Base-by-base conservation (phyloP, 306 rosid species). In the Morella rubra region DNA sequence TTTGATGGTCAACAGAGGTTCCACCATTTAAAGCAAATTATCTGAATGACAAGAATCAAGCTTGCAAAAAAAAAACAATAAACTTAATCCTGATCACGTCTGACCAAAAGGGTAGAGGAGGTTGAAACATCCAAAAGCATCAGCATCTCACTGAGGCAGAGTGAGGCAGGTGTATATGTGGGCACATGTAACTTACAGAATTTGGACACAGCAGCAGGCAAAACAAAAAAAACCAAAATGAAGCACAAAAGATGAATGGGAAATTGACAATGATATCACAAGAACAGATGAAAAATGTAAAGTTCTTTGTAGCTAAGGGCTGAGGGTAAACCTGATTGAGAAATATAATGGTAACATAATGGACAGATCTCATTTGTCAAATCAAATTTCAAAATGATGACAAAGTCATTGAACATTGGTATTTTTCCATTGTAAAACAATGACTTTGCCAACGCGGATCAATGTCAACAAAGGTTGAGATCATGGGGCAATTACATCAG, bases 1-100 rank as follows among this genome's bases (percentile, higher is more conserved):
- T 58, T 53, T 66, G 74, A 76, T 18, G 11, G 65, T 56, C 73
- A 70, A 76, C 77, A 9, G 65, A 61, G 41, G 61, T 58, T 19
- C 56, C 81, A 79, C 66, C 70, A 50, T 71, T 75, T 73, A 41
- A 81, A 75, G 84, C 49, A 79, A 78, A 59, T 49, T 7, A n/a
- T 53, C 71, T 64, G 52, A 22, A 53, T 75, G 50, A 55, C 18
- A 68, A 45, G 70, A 47, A 70, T 58, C 15, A 12, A 47, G 37
- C 71, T 37, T 12, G 47, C 44, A 54, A 54, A n/a, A 59, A n/a
- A 12, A 7, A 59, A 46, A 74, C 71, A 3, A 44, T 24, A 45
- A n/a, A 41, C 24, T 9, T 41, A 8, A 65, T 42, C 50, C 6
- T 19, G 71, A 42, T 14, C 5, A 7, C 27, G 12, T 1, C 10